Conservation (phyloP, 2,329 filamentous ascomycete genomes). For the Aureobasidium namibiae region DNA sequence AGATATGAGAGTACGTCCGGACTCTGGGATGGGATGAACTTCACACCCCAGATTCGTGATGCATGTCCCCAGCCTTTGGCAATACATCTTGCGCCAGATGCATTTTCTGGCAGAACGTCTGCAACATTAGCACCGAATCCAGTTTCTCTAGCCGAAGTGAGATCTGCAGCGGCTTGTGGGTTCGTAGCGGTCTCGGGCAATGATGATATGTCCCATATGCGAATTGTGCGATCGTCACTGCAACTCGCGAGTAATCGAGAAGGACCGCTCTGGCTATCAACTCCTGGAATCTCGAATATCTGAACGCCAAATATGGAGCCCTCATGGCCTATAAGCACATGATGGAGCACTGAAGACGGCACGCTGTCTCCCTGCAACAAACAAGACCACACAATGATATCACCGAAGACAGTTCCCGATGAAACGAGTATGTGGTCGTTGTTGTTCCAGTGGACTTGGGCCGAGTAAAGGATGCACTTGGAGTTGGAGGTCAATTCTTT, state of each 20-base stretch:
- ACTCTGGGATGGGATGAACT: constrained; percentile 44
- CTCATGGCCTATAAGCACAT: constrained; percentile 63
- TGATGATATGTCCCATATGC: constrained; percentile 75
- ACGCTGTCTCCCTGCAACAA: constrained; percentile 19
- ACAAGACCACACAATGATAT: constrained; percentile 84
- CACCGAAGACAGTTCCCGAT: constrained; percentile 88
- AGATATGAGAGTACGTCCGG: constrained; percentile 37
- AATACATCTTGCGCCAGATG: constrained; percentile 40
- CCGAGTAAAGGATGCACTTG: constrained; percentile 80
- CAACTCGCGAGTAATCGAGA: constrained; percentile 74
- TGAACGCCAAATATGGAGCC: constrained; percentile 88
- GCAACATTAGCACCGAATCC: constrained; percentile 31
- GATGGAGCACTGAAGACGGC: constrained; percentile 38
- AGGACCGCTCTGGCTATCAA: constrained; percentile 29
- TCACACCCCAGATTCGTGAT: constrained; percentile 83
- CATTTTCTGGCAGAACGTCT: constrained; percentile 19
- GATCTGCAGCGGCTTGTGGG: constrained; percentile 23
- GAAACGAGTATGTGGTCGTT: constrained; percentile 60
- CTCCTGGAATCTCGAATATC: constrained; percentile 53
- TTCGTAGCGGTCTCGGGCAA: constrained; percentile 25
- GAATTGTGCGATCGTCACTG: constrained; percentile 86
- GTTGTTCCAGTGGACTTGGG: constrained; percentile 59
- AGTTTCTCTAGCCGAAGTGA: constrained; percentile 30
- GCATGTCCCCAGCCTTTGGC: constrained; percentile 76
- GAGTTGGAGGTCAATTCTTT: constrained; percentile 43